A percentile compares a stretch with the other conserved stretches of the same genome.
Conservation (phyloP, 257 asterid species). For the Rauvolfia tetraphylla region DNA sequence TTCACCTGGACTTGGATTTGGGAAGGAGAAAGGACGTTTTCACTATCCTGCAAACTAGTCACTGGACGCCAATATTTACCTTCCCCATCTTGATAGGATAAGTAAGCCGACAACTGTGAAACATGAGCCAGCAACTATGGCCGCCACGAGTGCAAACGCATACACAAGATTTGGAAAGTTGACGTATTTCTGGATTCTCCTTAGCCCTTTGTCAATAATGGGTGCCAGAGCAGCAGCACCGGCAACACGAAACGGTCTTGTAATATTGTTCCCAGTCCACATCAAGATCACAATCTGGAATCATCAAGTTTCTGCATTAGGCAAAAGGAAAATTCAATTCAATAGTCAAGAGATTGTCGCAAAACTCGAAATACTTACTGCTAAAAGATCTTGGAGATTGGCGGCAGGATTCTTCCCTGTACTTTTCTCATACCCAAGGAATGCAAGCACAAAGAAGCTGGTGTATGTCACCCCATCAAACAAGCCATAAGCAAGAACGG, state of each 20-base stretch:
- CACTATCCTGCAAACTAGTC: neutral
- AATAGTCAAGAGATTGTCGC: neutral
- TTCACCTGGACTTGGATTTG: neutral
- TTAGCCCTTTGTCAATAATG: constrained; percentile 35
- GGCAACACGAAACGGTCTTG: constrained; percentile 47
- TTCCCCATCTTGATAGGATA: constrained; percentile 49
- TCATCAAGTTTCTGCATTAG: neutral
- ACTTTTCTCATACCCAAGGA: constrained; percentile 41
- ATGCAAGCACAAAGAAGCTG: constrained; percentile 44
- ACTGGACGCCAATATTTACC: constrained; percentile 7
- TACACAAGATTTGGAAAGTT: constrained; percentile 34
- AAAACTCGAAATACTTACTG: constrained; percentile 23
- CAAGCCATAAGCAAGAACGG: constrained; percentile 45
- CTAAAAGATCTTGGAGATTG: constrained; percentile 39
- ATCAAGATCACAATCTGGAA: constrained; percentile 40
- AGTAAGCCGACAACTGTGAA: constrained; percentile 35
- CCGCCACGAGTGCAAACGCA: constrained; percentile 43
- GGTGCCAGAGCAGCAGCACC: constrained; percentile 51
- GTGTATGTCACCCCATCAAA: constrained; percentile 51
- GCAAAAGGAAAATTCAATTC: neutral
- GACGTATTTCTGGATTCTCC: constrained; percentile 34
- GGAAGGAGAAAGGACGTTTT: neutral
- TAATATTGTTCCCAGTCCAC: constrained; percentile 53
- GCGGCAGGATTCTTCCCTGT: constrained; percentile 52
- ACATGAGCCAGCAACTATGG: constrained; percentile 29